Evolutionary conservation across 176 grass and related monocot genomes (phyloP), one percentile per base, ranked within the genome.

Genomic region (Oryza glaberrima): DNA sequence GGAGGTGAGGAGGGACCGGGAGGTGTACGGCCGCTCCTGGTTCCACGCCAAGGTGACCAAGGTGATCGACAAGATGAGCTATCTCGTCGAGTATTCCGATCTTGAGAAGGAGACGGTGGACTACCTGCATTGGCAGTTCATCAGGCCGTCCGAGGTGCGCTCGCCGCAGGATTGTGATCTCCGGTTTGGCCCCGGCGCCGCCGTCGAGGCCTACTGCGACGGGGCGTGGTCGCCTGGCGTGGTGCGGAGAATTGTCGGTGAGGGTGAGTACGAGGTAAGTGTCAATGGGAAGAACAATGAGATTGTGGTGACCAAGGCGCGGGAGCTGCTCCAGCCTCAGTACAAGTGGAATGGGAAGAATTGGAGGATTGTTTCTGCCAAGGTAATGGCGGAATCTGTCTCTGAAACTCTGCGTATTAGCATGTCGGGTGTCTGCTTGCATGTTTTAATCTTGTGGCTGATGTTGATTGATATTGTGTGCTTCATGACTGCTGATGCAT

Each of bases 101-200:
- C 76, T 79, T 58, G 78, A 77, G 65, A 8, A 41, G 40, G 85
- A 69, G 72, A 56, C 78, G 3, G 73, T 26, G 10, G 93, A 95
- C 72, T 90, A 90, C 70, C 85, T 95, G 72, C 79, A 95, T 60
- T 89, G 69, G 70, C 20, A 51, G 2, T 95, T 88, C 61, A 88
- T 95, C 38, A 79, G 93, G 44, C 79, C 88, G 0, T 71, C 82
- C 5, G 82, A 76, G 1, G 78, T 83, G 70, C 80, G 83, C 11
- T 9, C 11, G 1, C 83, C 70, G 1, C 4, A 3, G 12, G 41
- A 70, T 3, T 38, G 84, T 13, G 76, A 85, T 71, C 86, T 92
- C 84, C 74, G 4, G 14, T 60, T 83, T 19, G 5, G 2, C 25
- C 72, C 81, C 0, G 41, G 77, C 1, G 83, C 88, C 0, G 80